Evolutionary conservation across 1,284 basidiomycete genomes (phyloP).

Genomic region (Fereydounia khargensis): DNA sequence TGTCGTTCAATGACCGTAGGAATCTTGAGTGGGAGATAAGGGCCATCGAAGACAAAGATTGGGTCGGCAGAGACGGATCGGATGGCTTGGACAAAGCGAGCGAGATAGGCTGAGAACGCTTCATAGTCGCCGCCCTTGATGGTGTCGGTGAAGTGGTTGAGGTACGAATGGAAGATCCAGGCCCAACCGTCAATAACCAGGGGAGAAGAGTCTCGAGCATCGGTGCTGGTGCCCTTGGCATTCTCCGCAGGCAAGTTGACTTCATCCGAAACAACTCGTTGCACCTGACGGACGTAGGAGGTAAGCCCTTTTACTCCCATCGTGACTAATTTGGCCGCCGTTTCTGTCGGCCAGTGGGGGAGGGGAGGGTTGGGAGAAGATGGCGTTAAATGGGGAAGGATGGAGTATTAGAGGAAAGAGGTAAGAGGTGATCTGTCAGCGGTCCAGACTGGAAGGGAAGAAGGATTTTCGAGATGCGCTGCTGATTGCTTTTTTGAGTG

Average conservation of each 20-base stretch:
- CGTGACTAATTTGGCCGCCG: background rate
- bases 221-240: background rate
- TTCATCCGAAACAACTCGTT: conserved; percentile 21
- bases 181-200: conserved; percentile 46
- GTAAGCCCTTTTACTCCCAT: conserved; percentile 45
- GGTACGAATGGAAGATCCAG: conserved; percentile 38
- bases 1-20: conserved; percentile 22
- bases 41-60: conserved; percentile 49
- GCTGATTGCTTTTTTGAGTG: too few species aligned
- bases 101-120: conserved; percentile 13
- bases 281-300: conserved; percentile 24
- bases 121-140: conserved; percentile 32
- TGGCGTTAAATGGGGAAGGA: background rate
- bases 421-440: too few species aligned
- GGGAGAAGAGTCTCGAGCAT: background rate
- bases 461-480: too few species aligned
- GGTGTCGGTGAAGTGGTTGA: conserved; percentile 30
- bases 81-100: conserved; percentile 10
- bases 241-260: conserved; percentile 8
- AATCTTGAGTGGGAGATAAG: conserved; percentile 33
- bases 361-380: background rate
- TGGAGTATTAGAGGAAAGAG: too few species aligned
- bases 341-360: background rate
- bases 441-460: too few species aligned
- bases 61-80: conserved; percentile 25